Base-by-base conservation (phyloP, 441 rosid species). In the Adansonia grandidieri region DNA sequence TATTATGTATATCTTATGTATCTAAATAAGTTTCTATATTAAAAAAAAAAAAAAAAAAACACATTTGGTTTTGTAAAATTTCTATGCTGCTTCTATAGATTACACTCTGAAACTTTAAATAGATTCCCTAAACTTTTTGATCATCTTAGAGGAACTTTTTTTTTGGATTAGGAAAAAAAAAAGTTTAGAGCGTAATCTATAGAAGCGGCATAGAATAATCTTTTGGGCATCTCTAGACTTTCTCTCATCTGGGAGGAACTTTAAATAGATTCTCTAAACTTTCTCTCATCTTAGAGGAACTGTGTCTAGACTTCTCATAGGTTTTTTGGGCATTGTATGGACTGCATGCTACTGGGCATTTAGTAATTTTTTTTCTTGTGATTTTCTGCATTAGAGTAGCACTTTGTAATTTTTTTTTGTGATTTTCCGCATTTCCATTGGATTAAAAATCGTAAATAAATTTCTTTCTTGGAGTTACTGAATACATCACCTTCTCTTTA, bases 401-500 rank as follows among this genome's bases (percentile, higher is more conserved):
- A 22, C 15, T 28, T 24, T 24, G 11, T 50, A n/a, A 15, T 53
- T 51, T 7, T 2, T 24, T 28, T 2, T 32, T 45, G 6, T 54
- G 62, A n/a, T 54, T 11, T 74, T 71, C 57, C 78, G 32, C 42
- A 64, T 66, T 5, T 81, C 40, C 73, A 9, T 68, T 45, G 62
- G 37, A 28, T 56, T 15, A 57, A 56, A 32, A 17, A 8, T 63
- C 5, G 11, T 82, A 17, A 72, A 15, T 54, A 44, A 13, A 13
- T 74, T 81, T 58, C 53, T 68, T 53, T 56, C 10, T 60, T 47
- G 62, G 58, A 74, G 51, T 67, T 80, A 2, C 17, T 50, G 20
- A 74, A 9, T 58, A 9, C 57, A 19, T 40, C 76, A 78, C 15
- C 63, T 79, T 84, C 56, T 85, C 44, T 68, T 74, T 37, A 70